Base-by-base conservation (phyloP, 306 rosid species). In the Cicer judaicum region DNA sequence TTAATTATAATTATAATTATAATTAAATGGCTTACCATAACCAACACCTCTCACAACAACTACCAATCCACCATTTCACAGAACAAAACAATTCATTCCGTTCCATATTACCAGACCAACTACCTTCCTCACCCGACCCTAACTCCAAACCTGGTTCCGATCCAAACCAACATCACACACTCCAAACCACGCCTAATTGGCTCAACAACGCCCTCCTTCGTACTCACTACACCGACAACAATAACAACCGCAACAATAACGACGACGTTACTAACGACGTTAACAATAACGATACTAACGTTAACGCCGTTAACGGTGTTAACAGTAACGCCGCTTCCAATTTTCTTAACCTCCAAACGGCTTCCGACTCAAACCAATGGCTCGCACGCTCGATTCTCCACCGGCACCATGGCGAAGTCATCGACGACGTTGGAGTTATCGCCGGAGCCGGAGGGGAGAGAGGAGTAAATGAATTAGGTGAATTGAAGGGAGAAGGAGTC, bases 121-220 rank as follows among this genome's bases (percentile, higher is more conserved):
- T 84, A 8, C 79, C 84, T 49, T 57, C 86, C 14, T 77, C 85
- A 2, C 78, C 90, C 12, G 87, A 83, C 85, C 90, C 91, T 49
- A 74, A 29, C 39, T 64, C 92, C 73, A 90, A 86, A 80, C 55
- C 86, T 44, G 24, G 7, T 42, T 72, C 84, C 74, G 75, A 81
- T 9, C 83, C 90, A 41, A 68, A 74, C 68, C 68, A 80, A 19
- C 34, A 24, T 24, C 34, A 24, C 34, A 24, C 34, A 24, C 82
- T 82, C 8, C 96, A 87, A 24, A 43, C 90, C n/a, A 88, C 97
- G 3, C 99, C 99, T 21, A 94, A 86, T 78, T 94, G 99, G 99
- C 99, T 94, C 75, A 92, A 92, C 89, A 87, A 61, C 98, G 99
- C 99, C 7, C 97, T 94, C 10, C 92, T 94, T 4, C 99, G 93